These are phyloP conservation scores for Phlebiopsis flavidoalba DNA, from an alignment of 768 basidiomycete species.

Conservation along the genomic window DNA sequence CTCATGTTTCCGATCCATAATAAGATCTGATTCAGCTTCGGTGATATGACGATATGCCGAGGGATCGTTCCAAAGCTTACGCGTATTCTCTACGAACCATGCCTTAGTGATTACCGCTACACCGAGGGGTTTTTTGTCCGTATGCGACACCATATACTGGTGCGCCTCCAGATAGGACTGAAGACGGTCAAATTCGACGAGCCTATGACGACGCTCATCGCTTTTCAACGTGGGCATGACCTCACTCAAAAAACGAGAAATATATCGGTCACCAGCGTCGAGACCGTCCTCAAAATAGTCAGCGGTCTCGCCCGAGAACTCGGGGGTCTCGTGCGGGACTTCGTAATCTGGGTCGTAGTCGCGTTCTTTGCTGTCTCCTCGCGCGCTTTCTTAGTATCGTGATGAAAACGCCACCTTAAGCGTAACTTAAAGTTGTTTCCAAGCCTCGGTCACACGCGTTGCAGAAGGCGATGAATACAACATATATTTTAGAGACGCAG, in stretches of 20 bases:
- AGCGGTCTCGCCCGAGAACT: conserved; percentile 9
- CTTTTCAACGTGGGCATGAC: no score
- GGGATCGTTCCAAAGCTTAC: neutral
- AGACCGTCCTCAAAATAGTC: conserved; percentile 19
- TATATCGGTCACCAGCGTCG: neutral
- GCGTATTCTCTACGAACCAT: neutral
- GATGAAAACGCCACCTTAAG: no score
- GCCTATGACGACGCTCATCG: no score
- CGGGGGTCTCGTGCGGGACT: conserved; percentile 1
- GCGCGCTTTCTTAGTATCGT: no score
- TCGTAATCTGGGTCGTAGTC: conserved; percentile 23
- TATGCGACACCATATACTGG: neutral
- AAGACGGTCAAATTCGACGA: neutral
- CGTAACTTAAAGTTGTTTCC: no score
- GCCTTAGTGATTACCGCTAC: neutral
- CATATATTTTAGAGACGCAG: no score
- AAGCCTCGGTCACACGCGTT: no score
- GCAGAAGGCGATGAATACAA: no score
- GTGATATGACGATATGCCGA: neutral
- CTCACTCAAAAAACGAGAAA: no score
- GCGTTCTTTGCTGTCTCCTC: neutral
- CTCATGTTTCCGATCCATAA: neutral
- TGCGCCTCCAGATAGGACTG: neutral
- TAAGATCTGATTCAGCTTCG: neutral
- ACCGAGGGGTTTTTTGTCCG: neutral